Evolutionary conservation across 106 monocot genomes (phyloP), one percentile per base, ranked within the genome.

Genomic region (Dendrobium nobile): DNA sequence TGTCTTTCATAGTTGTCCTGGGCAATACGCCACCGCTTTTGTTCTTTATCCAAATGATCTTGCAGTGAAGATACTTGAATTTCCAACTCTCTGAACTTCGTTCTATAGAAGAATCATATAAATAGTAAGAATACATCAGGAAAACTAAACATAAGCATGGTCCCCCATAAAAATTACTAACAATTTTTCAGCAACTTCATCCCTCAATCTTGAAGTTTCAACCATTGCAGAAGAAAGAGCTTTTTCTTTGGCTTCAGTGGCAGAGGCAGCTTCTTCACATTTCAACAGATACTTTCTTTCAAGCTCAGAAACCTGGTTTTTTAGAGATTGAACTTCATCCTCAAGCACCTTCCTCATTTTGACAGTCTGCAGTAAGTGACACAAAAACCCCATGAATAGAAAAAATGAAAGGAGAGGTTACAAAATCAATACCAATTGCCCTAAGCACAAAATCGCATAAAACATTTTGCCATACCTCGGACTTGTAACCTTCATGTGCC

Each of bases 1-100:
- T 99, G 99, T 91, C 99, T 95, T 75, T 99, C 93, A 86, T 95
- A 99, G 78, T 99, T 99, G 59, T 93, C 88, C 31, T 99, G 95
- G 17, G 99, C 85, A 83, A 67, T 89, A 77, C 91, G 89, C 99
- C 99, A 99, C 7, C 90, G 93, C 58, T 84, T 91, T 67, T 90
- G 91, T 78, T 99, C 95, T 45, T 67, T 84, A 61, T 93, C 95
- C 78, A 91, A 65, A 81, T 87, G 82, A 45, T 84, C 87, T 77
- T 90, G 91, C 67, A 95, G 80, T 27, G 84, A 87, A 73, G 82
- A 84, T 64, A 90, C 68, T 55, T 87, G 87, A 37, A 64, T 47
- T 86, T 95, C 91, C 78, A 95, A 51, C 33, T 27, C 78, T 19
- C 77, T 81, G 51, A 93, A 82, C 61, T 86, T 91, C 43, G 77